These are phyloP conservation scores for Cyphellophora attinorum DNA, from an alignment of 2,329 filamentous ascomycete genomes.

Conservation along the genomic window DNA sequence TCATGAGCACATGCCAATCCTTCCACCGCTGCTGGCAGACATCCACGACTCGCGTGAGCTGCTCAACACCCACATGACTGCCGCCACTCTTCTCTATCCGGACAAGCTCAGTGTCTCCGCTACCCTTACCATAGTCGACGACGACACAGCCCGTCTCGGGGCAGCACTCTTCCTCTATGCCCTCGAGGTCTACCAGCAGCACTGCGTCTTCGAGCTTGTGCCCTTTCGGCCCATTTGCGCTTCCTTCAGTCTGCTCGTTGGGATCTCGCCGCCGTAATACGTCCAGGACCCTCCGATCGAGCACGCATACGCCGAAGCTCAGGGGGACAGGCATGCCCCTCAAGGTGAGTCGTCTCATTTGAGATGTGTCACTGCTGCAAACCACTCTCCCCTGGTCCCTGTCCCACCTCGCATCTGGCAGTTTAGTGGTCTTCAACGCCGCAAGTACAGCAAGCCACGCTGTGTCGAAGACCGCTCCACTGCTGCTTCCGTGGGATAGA, in stretches of 20 bases:
- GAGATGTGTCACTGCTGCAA: slow-evolving; percentile 54
- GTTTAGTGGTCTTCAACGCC: slow-evolving; percentile 64
- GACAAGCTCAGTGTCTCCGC: slow-evolving; percentile 46
- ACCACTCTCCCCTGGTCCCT: slow-evolving; percentile 68
- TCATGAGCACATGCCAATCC: no score
- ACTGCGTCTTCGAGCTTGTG: slow-evolving; percentile 39
- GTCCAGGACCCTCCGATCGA: slow-evolving; percentile 41
- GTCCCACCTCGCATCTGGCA: slow-evolving; percentile 78
- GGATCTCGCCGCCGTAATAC: no score
- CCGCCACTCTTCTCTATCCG: slow-evolving; percentile 80
- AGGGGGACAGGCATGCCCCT: slow-evolving; percentile 62
- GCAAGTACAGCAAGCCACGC: slow-evolving; percentile 79
- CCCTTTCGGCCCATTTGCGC: no score
- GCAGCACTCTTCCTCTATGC: slow-evolving; percentile 78
- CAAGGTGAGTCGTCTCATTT: slow-evolving; percentile 51
- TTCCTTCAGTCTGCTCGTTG: slow-evolving; percentile 29
- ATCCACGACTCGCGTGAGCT: neutral
- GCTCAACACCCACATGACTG: slow-evolving; percentile 13
- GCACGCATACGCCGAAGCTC: slow-evolving; percentile 70
- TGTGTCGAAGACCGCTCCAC: slow-evolving; percentile 64
- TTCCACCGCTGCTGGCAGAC: neutral
- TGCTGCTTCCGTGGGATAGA: slow-evolving; percentile 74
- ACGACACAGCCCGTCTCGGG: slow-evolving; percentile 75
- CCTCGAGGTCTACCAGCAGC: slow-evolving; percentile 81
- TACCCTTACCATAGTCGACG: slow-evolving; percentile 51